Base-by-base conservation (phyloP, 1,284 basidiomycete genomes). In the Schizophyllum amplum region DNA sequence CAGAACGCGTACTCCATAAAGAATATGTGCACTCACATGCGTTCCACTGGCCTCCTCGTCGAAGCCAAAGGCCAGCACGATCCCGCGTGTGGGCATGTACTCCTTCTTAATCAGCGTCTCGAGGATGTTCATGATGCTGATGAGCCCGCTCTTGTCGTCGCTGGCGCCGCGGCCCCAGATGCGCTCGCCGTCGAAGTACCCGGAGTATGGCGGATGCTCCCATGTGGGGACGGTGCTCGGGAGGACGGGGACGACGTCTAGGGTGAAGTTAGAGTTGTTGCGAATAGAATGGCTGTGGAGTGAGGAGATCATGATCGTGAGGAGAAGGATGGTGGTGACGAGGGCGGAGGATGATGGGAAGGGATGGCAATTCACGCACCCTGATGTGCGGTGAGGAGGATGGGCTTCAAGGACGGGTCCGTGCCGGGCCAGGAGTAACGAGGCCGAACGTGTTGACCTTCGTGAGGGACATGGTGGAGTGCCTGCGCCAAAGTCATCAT, bases 31-130 rank as follows among this genome's bases (percentile, higher is more conserved):
- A 42, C 33, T 9, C 33, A 42, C 33, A 42, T 42, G 33, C 27
- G 59, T 57, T 1, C n/a, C 54, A 1, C 60, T 57, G 20, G 55
- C 56, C 47, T 61, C 60, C 46, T 61, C 60, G 25, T 61, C 60
- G 46, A 61, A 61, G 0, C 60, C 60, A 23, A 59, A 58, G 2
- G 58, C 49, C 2, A 61, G 6, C 17, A 24, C 56, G 2, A 61
- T 50, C 1, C 55, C 59, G 0, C 60, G 55, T 17, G 56, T 55
- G 2, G 60, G 60, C 33, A 13, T 21, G 27, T 57, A 61, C 5
- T 55, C 60, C 5, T 55, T 54, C 6, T 27, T 5, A 24, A 61
- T 55, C 1, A 61, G 60, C 24, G 49, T 57, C 1, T 55, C 54
- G 13, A 61, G 48, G 20, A 57, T 57, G 2, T 55, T 51, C 4